These are phyloP conservation scores for Sclerotinia trifoliorum DNA, from an alignment of 2,329 filamentous ascomycete species.

Conservation along the genomic window DNA sequence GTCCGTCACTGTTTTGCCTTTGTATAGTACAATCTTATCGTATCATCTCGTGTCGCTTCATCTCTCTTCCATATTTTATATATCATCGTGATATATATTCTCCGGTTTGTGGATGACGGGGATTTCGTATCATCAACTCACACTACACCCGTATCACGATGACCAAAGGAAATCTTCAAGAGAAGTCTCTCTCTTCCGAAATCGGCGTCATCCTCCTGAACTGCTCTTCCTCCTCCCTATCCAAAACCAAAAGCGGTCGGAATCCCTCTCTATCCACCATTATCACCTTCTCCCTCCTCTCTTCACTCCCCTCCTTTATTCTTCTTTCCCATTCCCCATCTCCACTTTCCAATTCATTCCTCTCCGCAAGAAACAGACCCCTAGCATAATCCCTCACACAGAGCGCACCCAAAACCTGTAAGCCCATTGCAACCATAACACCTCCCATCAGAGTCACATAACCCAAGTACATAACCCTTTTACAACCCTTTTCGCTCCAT, in stretches of 20 bases:
- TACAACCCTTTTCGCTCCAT: background rate
- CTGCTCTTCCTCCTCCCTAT: background rate
- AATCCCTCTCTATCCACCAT: background rate
- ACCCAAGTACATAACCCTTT: background rate
- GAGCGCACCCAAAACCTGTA: conserved; percentile 15
- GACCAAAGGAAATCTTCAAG: background rate
- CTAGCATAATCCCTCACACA: conserved; percentile 24
- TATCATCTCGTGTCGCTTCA: background rate
- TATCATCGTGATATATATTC: background rate
- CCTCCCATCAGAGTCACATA: background rate
- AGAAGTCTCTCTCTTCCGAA: background rate
- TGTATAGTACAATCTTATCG: background rate
- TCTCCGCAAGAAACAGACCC: conserved; percentile 31
- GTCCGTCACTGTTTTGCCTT: background rate
- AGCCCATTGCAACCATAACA: background rate
- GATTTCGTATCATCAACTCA: background rate
- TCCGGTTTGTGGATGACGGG: background rate
- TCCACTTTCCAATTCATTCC: background rate
- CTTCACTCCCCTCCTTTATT: background rate
- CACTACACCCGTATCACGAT: no score
- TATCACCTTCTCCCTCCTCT: background rate
- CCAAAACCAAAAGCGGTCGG: background rate
- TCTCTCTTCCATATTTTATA: background rate
- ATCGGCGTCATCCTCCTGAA: background rate
- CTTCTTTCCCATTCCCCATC: background rate